These are phyloP conservation scores for Rhodotorula mucilaginosa DNA, from an alignment of 1,284 basidiomycete genomes.

Conservation along the genomic window DNA sequence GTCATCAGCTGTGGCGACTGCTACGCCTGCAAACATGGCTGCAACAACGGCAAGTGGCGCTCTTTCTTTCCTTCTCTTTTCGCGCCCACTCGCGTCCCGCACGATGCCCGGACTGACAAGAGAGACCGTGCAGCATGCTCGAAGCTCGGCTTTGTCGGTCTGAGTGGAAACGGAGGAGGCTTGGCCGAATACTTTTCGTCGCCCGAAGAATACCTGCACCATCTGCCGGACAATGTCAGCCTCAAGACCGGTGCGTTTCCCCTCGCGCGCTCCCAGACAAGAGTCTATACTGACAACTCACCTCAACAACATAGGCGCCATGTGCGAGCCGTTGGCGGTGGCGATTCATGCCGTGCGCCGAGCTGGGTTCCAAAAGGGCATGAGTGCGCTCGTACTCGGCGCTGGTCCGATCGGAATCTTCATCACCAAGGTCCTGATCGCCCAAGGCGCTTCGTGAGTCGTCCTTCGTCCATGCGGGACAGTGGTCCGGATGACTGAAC, in stretches of 20 bases:
- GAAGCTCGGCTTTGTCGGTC: constrained; percentile 44
- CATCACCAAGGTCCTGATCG: constrained; percentile 41
- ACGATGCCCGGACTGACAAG: too few relatives aligned
- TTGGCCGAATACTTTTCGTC: constrained; percentile 47
- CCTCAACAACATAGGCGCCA: neutral
- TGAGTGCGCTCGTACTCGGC: constrained; percentile 48
- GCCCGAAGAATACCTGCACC: constrained; percentile 44
- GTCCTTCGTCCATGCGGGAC: too few relatives aligned
- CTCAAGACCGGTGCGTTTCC: constrained; percentile 42
- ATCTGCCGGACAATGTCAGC: constrained; percentile 43
- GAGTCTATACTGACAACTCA: too few relatives aligned
- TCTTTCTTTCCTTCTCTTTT: too few relatives aligned
- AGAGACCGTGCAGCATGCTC: constrained; percentile 40
- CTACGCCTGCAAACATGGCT: constrained; percentile 28
- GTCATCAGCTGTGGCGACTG: constrained; percentile 44
- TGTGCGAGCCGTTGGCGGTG: constrained; percentile 49
- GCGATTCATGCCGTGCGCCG: constrained; percentile 49
- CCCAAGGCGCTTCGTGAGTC: constrained; percentile 39
- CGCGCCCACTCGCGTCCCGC: neutral
- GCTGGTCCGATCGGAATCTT: constrained; percentile 49
- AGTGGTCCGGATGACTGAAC: too few relatives aligned
- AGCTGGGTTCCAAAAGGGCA: constrained; percentile 44
- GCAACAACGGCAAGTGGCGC: constrained; percentile 24
- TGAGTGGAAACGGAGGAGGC: constrained; percentile 27
- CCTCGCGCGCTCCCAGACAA: too few relatives aligned